phyloP scores from a whole-genome alignment of 345 rosid species.

The Eucalyptus globulus region DNA sequence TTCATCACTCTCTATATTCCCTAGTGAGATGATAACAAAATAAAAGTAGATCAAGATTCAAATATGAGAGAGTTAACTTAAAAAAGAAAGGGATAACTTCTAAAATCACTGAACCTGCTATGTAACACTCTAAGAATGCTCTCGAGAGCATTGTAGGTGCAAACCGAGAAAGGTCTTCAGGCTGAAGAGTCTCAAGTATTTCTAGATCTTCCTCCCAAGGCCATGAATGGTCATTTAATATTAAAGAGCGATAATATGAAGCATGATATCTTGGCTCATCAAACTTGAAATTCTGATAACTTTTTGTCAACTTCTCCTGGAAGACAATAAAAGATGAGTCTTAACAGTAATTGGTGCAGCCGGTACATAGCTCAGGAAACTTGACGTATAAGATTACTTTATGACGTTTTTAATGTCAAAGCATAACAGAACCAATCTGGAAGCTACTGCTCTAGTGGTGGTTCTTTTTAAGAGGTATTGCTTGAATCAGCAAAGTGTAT shows the following conservation, averaged over 20 bases:
- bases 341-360: background rate
- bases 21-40: slow-evolving; percentile 12
- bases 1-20: slow-evolving; percentile 55
- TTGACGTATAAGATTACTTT: background rate
- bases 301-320: slow-evolving; percentile 68
- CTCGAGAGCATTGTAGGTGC: slow-evolving; percentile 61
- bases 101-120: slow-evolving; percentile 37
- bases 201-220: slow-evolving; percentile 66
- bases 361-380: too few relatives aligned
- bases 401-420: background rate
- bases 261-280: slow-evolving; percentile 71
- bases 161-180: slow-evolving; percentile 55
- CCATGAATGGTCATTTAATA: slow-evolving; percentile 53
- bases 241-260: slow-evolving; percentile 48
- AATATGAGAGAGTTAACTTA: background rate
- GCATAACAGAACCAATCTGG: background rate
- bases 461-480: background rate
- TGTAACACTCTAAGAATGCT: slow-evolving; percentile 62
- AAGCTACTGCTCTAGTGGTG: background rate
- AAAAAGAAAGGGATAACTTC: background rate
- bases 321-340: background rate
- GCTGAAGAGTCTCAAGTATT: slow-evolving; percentile 38
- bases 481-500: background rate
- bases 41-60: background rate
- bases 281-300: slow-evolving; percentile 60